phyloP scores from a whole-genome alignment of 2,329 filamentous ascomycete genomes.

The Colletotrichum limetticola region DNA sequence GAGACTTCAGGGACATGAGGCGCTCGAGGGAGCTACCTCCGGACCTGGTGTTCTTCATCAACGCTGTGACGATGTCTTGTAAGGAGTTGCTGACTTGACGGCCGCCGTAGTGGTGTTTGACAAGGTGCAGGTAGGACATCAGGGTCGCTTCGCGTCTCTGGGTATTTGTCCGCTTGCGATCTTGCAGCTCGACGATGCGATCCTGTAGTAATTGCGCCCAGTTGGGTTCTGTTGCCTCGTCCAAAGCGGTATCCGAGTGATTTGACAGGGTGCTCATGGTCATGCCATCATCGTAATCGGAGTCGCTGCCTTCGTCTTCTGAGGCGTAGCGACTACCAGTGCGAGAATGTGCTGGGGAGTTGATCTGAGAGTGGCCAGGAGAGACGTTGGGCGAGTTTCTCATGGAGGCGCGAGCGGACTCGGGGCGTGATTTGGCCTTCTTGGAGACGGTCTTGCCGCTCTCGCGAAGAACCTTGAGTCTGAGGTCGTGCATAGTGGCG shows the following conservation, averaged over 20 bases:
- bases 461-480: slow-evolving; percentile 75
- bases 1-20: slow-evolving; percentile 75
- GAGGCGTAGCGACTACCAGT: slow-evolving; percentile 71
- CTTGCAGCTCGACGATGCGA: slow-evolving; percentile 76
- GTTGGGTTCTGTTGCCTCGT: slow-evolving; percentile 62
- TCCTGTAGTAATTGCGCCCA: slow-evolving; percentile 73
- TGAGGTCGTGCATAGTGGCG: slow-evolving; percentile 67
- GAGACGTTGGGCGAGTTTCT: slow-evolving; percentile 67
- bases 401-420: slow-evolving; percentile 68
- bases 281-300: slow-evolving; percentile 61
- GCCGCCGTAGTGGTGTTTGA: slow-evolving; percentile 75
- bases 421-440: slow-evolving; percentile 70
- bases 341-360: slow-evolving; percentile 69
- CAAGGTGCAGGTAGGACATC: slow-evolving; percentile 68
- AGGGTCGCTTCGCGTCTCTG: slow-evolving; percentile 76
- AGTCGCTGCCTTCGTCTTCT: slow-evolving; percentile 70
- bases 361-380: slow-evolving; percentile 65
- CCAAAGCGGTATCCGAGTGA: slow-evolving; percentile 62
- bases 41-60: slow-evolving; percentile 76
- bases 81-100: slow-evolving; percentile 69
- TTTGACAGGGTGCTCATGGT: slow-evolving; percentile 54
- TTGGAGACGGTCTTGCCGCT: slow-evolving; percentile 78
- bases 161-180: slow-evolving; percentile 80
- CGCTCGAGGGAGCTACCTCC: slow-evolving; percentile 77
- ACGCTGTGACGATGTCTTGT: slow-evolving; percentile 70